phyloP scores from a whole-genome alignment of 2,329 filamentous ascomycete species.

The Chaetomium globosum region DNA sequence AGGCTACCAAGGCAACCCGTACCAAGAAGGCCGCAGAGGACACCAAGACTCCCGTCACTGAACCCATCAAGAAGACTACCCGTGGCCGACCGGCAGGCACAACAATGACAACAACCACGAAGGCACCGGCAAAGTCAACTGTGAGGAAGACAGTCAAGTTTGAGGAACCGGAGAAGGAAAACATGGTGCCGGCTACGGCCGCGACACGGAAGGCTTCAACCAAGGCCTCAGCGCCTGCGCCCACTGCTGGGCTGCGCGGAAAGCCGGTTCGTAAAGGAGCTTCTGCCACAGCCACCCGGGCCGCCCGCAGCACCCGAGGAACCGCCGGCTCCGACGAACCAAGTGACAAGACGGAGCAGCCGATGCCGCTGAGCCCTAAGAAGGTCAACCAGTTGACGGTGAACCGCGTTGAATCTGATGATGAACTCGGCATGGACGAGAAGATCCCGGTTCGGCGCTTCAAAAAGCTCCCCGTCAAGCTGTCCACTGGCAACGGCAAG shows the following conservation, averaged over 20 bases:
- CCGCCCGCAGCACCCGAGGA: slow-evolving; percentile 36
- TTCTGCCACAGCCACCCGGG: slow-evolving; percentile 38
- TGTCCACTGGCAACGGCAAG: slow-evolving; percentile 44
- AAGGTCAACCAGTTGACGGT: slow-evolving; percentile 63
- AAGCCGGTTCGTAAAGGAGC: slow-evolving; percentile 53
- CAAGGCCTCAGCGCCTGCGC: slow-evolving; percentile 24
- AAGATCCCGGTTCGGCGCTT: slow-evolving; percentile 55
- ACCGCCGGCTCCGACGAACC: slow-evolving; percentile 38
- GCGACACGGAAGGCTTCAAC: slow-evolving; percentile 41
- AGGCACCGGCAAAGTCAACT: slow-evolving; percentile 47
- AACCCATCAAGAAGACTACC: slow-evolving; percentile 45
- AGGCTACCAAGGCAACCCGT: slow-evolving; percentile 31
- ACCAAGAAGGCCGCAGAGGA: slow-evolving; percentile 26
- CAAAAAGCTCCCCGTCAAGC: slow-evolving; percentile 60
- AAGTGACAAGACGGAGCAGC: slow-evolving; percentile 42
- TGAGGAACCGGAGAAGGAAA: slow-evolving; percentile 67
- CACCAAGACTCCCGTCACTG: slow-evolving; percentile 6
- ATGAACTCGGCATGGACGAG: slow-evolving; percentile 60
- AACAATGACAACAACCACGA: slow-evolving; percentile 30
- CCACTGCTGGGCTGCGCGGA: slow-evolving; percentile 45
- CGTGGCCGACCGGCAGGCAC: slow-evolving; percentile 45
- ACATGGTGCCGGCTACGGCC: slow-evolving; percentile 47
- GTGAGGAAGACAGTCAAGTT: slow-evolving; percentile 66
- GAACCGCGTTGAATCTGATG: slow-evolving; percentile 56
- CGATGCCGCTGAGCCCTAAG: slow-evolving; percentile 63